Percentiles rank a stretch among this genome's conserved stretches.
Evolutionary conservation across 371 early-diverging fungal species (phyloP).

Genomic region (Apophysomyces ossiformis): DNA sequence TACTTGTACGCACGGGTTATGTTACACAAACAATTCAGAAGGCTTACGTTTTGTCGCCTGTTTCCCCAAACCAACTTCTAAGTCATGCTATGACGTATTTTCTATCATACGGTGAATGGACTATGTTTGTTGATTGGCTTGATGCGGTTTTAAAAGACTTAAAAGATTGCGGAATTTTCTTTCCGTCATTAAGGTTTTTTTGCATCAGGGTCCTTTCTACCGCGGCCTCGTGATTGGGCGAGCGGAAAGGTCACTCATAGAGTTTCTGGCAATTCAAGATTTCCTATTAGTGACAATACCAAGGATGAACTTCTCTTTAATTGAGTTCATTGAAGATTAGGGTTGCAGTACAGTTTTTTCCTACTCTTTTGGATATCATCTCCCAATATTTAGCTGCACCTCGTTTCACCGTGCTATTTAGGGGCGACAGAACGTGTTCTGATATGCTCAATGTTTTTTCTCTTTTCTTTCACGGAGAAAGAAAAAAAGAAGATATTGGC

Average conservation of each 20-base stretch:
- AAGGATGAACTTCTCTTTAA: neutral
- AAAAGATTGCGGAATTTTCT: neutral
- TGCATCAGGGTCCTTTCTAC: slow-evolving; percentile 7
- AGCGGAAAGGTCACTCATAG: neutral
- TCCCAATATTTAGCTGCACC: neutral
- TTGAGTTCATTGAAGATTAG: neutral
- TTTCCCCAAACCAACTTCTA: no score
- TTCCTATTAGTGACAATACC: no score
- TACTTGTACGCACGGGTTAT: no score
- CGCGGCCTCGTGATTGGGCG: neutral
- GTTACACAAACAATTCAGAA: no score
- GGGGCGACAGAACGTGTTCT: neutral
- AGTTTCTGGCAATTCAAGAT: neutral
- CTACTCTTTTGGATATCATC: neutral
- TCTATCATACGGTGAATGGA: no score
- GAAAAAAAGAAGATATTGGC: neutral
- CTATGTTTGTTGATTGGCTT: no score
- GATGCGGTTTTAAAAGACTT: neutral
- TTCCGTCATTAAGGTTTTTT: slow-evolving; percentile 1
- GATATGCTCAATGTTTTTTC: neutral
- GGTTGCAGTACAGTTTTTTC: neutral
- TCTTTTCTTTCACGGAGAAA: neutral
- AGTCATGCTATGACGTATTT: no score
- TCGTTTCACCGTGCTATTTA: slow-evolving; percentile 5
- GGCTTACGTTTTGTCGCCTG: no score